Base-by-base conservation (phyloP, 495 filamentous ascomycete species). In the Trichoderma parareesei region DNA sequence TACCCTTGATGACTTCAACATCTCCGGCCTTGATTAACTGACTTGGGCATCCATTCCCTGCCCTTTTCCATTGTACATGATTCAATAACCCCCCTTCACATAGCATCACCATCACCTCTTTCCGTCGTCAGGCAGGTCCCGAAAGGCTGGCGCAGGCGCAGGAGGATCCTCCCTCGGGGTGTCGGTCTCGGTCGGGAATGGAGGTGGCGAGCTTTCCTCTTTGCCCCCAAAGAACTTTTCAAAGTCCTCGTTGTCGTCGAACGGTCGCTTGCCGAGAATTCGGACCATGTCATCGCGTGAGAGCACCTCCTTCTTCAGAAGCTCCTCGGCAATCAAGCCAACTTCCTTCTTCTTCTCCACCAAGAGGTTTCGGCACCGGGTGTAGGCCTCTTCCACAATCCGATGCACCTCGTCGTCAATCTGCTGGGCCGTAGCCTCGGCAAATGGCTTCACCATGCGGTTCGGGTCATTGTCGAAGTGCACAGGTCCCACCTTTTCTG, bases 391-490 rank as follows among this genome's bases (percentile, higher is more conserved):
- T 68, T 92, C 89, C 48, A 98, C 84, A 67, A 98, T 96, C 44
- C 88, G 84, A 62, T 89, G 85, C 61, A 98, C 93, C 78, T 98
- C 94, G 9, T 78, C 71, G 74, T 98, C 94, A 73, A 98, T 98
- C 61, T 84, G 88, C 71, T 88, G 89, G 41, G 92, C 94, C 9
- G 94, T 98, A 60, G 90, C 82, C 80, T 98, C 94, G 37, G 90
- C 92, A 79, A 97, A 98, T 0, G 95, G 95, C 78, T 98, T 98
- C 67, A 93, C 87, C 46, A 98, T 72, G 73, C 88, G 87, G 67
- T 91, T 84, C 63, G 88, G 79, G 63, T 87, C 78, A 69, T 93
- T 87, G 66, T 93, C 88, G 75, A 92, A 98, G 79, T 94, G 88
- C 65, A 98, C 80, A 65, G 90, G 93, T 33, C 93, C 91, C 61